Percentiles rank a stretch among this genome's conserved stretches.
Evolutionary conservation across 2,329 filamentous ascomycete genomes (phyloP).

Genomic region (Aspergillus sp.): DNA sequence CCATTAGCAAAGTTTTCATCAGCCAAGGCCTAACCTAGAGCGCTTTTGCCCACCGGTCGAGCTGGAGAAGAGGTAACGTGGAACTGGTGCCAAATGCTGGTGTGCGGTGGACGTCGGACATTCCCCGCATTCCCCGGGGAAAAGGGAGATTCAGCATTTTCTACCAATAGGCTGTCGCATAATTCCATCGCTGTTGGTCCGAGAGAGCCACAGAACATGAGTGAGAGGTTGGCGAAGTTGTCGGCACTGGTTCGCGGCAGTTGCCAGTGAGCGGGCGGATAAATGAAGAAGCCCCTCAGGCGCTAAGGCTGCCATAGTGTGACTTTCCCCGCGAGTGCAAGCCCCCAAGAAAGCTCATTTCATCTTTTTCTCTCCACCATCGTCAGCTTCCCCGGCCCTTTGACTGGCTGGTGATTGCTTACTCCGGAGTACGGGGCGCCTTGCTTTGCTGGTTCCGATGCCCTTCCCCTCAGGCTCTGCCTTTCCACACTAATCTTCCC

Average conservation of each 20-base stretch:
- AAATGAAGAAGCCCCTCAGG: no score
- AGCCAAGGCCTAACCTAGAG: conserved; percentile 4
- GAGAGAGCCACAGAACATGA: background rate
- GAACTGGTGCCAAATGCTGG: conserved; percentile 2
- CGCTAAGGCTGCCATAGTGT: no score
- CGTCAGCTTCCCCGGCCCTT: background rate
- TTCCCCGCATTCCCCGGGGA: conserved; percentile 21
- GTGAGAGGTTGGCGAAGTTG: conserved; percentile 3
- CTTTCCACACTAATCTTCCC: background rate
- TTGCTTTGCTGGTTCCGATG: background rate
- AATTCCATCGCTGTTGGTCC: background rate
- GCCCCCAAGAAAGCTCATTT: background rate
- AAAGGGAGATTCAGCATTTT: conserved; percentile 3
- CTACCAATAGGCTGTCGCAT: conserved; percentile 6
- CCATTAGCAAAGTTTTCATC: conserved; percentile 3
- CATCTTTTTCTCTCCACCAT: conserved; percentile 8
- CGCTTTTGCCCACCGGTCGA: conserved; percentile 13
- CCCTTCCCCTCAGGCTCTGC: background rate
- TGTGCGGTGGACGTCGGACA: conserved; percentile 3
- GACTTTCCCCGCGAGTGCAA: conserved; percentile 20
- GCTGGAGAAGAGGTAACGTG: conserved; percentile 2
- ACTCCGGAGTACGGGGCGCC: background rate
- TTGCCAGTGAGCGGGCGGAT: no score
- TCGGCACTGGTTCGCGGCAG: conserved; percentile 4
- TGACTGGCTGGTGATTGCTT: background rate